phyloP scores from a whole-genome alignment of 192 early-diverging fungal species.

The Allomyces macrogynus region DNA sequence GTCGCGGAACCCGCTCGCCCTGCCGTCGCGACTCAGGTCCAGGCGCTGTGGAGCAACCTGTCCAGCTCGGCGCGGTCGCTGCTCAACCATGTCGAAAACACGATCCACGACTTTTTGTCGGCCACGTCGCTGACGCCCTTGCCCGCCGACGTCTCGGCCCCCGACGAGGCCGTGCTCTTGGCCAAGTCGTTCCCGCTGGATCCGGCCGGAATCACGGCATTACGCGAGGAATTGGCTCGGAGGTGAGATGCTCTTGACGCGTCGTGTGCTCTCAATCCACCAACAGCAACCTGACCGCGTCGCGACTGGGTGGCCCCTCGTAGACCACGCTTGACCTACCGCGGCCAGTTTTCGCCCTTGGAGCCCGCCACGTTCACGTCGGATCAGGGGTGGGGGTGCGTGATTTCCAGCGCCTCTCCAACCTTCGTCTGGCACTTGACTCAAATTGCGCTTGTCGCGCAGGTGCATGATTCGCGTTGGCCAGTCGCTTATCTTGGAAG shows the following conservation, averaged over 20 bases:
- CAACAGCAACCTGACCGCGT: background rate
- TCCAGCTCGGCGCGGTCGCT: background rate
- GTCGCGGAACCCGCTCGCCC: too few relatives aligned
- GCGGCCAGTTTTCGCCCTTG: background rate
- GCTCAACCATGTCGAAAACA: background rate
- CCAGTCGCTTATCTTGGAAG: background rate
- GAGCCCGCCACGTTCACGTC: background rate
- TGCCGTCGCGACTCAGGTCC: too few relatives aligned
- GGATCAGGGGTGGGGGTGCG: background rate
- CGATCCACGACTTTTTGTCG: background rate
- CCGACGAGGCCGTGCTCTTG: background rate
- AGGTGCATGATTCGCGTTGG: conserved; percentile 1
- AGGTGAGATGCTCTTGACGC: background rate
- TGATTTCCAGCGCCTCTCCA: too few relatives aligned
- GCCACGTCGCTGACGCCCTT: background rate
- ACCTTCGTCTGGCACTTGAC: background rate
- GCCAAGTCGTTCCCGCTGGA: background rate
- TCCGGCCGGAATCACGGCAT: background rate
- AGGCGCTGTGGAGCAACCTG: background rate
- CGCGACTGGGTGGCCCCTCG: background rate
- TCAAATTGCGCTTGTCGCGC: background rate
- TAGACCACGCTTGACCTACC: background rate
- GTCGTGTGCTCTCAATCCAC: background rate
- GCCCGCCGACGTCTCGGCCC: background rate
- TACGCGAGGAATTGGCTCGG: background rate